Conservation (phyloP, 441 rosid genomes). For the Gossypium gossypioides region DNA sequence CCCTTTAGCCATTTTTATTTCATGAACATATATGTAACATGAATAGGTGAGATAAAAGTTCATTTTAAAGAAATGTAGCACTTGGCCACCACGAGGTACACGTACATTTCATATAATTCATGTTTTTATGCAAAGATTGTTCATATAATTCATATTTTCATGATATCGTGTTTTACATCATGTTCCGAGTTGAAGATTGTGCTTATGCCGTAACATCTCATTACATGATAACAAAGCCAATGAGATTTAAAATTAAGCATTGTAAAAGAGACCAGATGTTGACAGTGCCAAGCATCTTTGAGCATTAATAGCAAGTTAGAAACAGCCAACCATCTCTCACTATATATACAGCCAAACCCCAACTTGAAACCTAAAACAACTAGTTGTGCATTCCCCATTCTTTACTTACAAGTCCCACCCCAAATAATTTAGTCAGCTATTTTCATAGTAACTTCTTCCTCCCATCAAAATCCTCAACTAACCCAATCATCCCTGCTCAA, state of each 20-base stretch:
- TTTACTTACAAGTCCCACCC: constrained; percentile 21
- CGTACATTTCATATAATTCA: not conserved
- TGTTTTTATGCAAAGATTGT: not conserved
- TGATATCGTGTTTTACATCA: not conserved
- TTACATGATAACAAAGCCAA: not conserved
- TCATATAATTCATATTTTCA: not conserved
- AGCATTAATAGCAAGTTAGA: constrained; percentile 13
- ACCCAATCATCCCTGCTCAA: not conserved
- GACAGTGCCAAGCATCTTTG: constrained; percentile 15
- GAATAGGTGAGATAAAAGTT: not conserved
- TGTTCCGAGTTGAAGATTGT: not conserved
- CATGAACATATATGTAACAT: not conserved
- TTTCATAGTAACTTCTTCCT: constrained; percentile 14
- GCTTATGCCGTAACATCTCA: not conserved
- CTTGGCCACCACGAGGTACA: not conserved
- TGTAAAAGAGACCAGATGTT: not conserved
- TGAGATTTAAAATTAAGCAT: not conserved
- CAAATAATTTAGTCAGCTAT: constrained; percentile 1
- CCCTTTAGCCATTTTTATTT: not conserved
- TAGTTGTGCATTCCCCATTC: constrained; percentile 6
- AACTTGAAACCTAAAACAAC: constrained; percentile 13
- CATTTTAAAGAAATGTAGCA: not conserved
- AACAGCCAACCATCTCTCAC: not conserved
- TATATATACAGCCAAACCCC: constrained; percentile 19
- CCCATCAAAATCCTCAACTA: not conserved